These are phyloP conservation scores for Salix udensis DNA, from an alignment of 345 rosid genomes.

Conservation along the genomic window DNA sequence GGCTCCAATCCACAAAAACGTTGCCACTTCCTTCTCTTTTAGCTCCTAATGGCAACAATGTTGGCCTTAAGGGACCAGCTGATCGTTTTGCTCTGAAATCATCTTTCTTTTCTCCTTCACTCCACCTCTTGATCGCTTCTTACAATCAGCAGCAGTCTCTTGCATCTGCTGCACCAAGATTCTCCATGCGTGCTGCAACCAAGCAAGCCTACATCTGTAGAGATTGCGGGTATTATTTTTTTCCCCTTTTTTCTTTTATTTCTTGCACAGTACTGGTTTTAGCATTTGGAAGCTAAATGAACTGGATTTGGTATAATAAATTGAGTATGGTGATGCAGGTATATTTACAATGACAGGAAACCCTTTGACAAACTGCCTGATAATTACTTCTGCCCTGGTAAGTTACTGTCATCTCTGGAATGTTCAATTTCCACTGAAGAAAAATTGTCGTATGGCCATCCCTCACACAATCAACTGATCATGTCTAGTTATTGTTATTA, in stretches of 20 bases:
- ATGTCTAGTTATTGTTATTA: not conserved
- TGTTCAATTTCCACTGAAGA: not conserved
- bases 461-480: not conserved
- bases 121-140: slow-evolving; percentile 28
- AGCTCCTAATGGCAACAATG: slow-evolving; percentile 33
- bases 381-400: slow-evolving; percentile 83
- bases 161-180: slow-evolving; percentile 42
- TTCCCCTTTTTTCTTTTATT: not conserved
- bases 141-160: slow-evolving; percentile 10
- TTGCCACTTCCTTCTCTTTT: slow-evolving; percentile 25
- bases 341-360: slow-evolving; percentile 80
- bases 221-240: slow-evolving; percentile 69
- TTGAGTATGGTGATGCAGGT: slow-evolving; percentile 39
- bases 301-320: not conserved
- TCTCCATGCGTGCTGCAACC: slow-evolving; percentile 79
- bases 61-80: slow-evolving; percentile 30
- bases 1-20: slow-evolving; percentile 15
- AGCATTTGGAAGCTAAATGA: not conserved
- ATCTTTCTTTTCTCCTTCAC: slow-evolving; percentile 52
- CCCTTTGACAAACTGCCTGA: slow-evolving; percentile 82
- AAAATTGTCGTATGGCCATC: too few species aligned
- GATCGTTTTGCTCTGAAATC: slow-evolving; percentile 50
- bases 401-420: not conserved
- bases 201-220: slow-evolving; percentile 88
- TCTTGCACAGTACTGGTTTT: not conserved